Evolutionary conservation across 768 basidiomycete genomes (phyloP).

Genomic region (Suillus weaverae): DNA sequence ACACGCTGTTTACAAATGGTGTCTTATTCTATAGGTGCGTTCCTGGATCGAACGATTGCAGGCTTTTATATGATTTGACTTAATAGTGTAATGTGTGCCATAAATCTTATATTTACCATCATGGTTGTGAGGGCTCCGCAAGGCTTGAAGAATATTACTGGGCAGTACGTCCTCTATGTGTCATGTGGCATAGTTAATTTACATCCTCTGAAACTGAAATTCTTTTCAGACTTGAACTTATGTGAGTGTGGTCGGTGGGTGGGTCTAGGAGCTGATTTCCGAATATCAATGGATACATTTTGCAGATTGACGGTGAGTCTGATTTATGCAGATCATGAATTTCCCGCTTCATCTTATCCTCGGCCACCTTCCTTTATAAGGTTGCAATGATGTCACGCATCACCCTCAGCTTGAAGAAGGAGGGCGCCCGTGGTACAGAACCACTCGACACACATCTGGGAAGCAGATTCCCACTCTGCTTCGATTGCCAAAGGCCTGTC

Average conservation of each 20-base stretch:
- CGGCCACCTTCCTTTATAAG: slow-evolving; percentile 19
- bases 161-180: slow-evolving; percentile 23
- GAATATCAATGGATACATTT: not conserved
- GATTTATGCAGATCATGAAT: not conserved
- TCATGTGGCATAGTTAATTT: not conserved
- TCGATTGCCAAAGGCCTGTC: not conserved
- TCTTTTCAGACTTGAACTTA: slow-evolving; percentile 2
- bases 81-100: slow-evolving; percentile 37
- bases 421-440: slow-evolving; percentile 6
- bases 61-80: not conserved
- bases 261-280: not conserved
- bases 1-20: slow-evolving; percentile 31
- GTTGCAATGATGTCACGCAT: slow-evolving; percentile 72
- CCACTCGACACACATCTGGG: not conserved
- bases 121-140: slow-evolving; percentile 35
- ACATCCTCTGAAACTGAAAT: not conserved
- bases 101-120: slow-evolving; percentile 39
- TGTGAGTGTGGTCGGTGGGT: not conserved
- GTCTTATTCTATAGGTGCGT: slow-evolving; percentile 36
- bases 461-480: not conserved
- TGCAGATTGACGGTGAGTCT: slow-evolving; percentile 1
- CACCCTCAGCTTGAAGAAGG: slow-evolving; percentile 57
- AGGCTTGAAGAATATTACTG: slow-evolving; percentile 37
- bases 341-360: slow-evolving; percentile 1
- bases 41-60: not conserved